Evolutionary conservation across 2,329 filamentous ascomycete genomes (phyloP), one percentile per base, ranked within the genome.

Genomic region (Parafenestella ontariensis): DNA sequence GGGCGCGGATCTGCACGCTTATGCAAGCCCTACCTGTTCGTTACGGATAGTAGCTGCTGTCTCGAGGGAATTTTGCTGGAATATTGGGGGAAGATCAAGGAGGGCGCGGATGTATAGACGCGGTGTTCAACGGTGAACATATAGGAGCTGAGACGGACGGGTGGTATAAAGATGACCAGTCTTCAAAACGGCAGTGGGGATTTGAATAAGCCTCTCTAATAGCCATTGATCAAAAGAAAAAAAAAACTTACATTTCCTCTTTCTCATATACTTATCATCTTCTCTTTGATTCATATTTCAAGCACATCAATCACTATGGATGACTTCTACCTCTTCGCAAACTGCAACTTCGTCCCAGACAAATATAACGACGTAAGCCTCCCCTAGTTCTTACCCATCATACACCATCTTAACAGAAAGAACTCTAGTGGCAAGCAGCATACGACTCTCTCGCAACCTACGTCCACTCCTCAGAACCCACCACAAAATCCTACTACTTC

Each of bases 401-500:
- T 28, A 10, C 39, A 17, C 17, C 17, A n/a, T 11, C 3, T 6
- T 20, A 11, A 39, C 36, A 23, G 21, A n/a, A 40, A 24, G 10
- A 23, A 39, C n/a, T 15, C 3, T 44, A 78, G 75, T 78, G 76
- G 76, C 75, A 78, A 74, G 61, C 70, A 9, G 75, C 74, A 8
- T 79, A 77, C 57, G 74, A 78, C 52, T 67, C 71, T 21, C 75
- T 78, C 23, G 76, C 70, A 28, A 56, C 61, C 26, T 72, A 78
- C 43, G 76, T 78, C 54, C 69, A 49, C 53, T 54, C 47, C 45
- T 60, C 69, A 6, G 75, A 78, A 56, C 69, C 66, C 36, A 73
- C 71, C 10, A 78, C 75, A 0, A 64, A 74, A 57, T 72, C 76
- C 1, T 79, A 79, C 65, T 79, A 79, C 67, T 79, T 80, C 57